A percentile compares a stretch with the other conserved stretches of the same genome.
phyloP scores from a whole-genome alignment of 495 filamentous ascomycete genomes.

The Penicillium cosmopolitanum region DNA sequence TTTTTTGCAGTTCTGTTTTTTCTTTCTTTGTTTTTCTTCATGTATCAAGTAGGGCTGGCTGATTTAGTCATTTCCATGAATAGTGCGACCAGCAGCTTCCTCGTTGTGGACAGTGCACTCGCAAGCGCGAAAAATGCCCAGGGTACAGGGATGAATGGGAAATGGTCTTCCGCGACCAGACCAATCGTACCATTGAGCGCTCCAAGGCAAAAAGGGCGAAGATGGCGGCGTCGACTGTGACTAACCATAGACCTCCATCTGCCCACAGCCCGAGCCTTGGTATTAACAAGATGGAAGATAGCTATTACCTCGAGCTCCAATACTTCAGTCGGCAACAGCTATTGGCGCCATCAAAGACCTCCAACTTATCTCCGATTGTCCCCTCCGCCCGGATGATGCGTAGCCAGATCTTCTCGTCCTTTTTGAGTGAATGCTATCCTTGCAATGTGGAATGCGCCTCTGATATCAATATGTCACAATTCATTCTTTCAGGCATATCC shows the following conservation, averaged over 20 bases:
- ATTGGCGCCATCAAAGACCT: background rate
- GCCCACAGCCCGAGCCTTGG: background rate
- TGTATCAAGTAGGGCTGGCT: background rate
- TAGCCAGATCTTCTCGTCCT: background rate
- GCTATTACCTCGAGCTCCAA: background rate
- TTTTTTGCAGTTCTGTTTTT: too few relatives aligned
- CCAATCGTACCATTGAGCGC: slow-evolving; percentile 13
- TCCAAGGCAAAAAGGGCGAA: background rate
- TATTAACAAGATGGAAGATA: background rate
- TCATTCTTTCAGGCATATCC: background rate
- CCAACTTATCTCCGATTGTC: background rate
- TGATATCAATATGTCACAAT: background rate
- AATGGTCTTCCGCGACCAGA: slow-evolving; percentile 52
- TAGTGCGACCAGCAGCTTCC: slow-evolving; percentile 36
- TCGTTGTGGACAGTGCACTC: slow-evolving; percentile 35
- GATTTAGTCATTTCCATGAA: background rate
- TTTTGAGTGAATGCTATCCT: background rate
- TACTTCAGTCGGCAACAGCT: background rate
- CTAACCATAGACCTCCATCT: too few relatives aligned
- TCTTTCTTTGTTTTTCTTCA: too few relatives aligned
- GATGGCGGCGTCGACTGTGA: too few relatives aligned
- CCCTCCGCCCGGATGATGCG: background rate
- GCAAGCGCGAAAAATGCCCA: slow-evolving; percentile 26
- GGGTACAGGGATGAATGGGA: slow-evolving; percentile 41
- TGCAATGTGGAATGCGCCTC: background rate